Percentiles rank a stretch among this genome's conserved stretches.
These are phyloP conservation scores for Colletotrichum abscissum DNA, from an alignment of 2,329 filamentous ascomycete genomes.

Conservation along the genomic window DNA sequence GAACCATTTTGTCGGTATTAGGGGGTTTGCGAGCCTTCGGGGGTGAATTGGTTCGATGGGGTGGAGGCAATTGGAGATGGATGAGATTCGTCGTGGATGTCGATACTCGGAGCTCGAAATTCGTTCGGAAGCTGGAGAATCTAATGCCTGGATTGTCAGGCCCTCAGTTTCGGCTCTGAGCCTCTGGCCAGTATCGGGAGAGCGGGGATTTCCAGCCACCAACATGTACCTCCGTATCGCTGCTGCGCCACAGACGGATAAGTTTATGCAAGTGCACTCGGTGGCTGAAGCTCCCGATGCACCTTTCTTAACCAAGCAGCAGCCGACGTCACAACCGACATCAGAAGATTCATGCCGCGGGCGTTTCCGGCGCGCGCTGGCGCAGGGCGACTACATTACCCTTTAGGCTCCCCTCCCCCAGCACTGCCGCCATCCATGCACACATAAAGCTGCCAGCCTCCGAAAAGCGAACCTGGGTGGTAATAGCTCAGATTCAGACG, in stretches of 20 bases:
- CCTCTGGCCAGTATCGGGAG: not conserved
- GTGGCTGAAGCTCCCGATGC: constrained; percentile 28
- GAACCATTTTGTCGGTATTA: constrained; percentile 56
- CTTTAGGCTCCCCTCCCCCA: not conserved
- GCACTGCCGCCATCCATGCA: constrained; percentile 17
- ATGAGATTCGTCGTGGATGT: constrained; percentile 24
- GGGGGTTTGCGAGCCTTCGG: constrained; percentile 39
- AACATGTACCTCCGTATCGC: not conserved
- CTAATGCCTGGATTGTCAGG: constrained; percentile 27
- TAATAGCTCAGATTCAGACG: constrained; percentile 15
- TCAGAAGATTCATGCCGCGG: constrained; percentile 28
- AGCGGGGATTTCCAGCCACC: constrained; percentile 23
- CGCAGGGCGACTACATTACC: not conserved
- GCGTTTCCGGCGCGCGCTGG: constrained; percentile 30
- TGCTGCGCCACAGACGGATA: not conserved
- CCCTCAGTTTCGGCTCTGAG: not conserved
- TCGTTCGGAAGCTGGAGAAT: constrained; percentile 34
- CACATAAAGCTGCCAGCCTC: constrained; percentile 15
- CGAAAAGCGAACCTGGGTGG: not conserved
- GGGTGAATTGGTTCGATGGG: constrained; percentile 42
- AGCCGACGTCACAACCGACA: constrained; percentile 30
- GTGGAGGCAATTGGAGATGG: constrained; percentile 44
- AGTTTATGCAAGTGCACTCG: not conserved
- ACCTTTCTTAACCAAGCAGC: constrained; percentile 11
- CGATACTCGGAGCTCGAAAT: constrained; percentile 38